Evolutionary conservation across 768 basidiomycete genomes (phyloP).

Genomic region (Pulveroboletus sp.): DNA sequence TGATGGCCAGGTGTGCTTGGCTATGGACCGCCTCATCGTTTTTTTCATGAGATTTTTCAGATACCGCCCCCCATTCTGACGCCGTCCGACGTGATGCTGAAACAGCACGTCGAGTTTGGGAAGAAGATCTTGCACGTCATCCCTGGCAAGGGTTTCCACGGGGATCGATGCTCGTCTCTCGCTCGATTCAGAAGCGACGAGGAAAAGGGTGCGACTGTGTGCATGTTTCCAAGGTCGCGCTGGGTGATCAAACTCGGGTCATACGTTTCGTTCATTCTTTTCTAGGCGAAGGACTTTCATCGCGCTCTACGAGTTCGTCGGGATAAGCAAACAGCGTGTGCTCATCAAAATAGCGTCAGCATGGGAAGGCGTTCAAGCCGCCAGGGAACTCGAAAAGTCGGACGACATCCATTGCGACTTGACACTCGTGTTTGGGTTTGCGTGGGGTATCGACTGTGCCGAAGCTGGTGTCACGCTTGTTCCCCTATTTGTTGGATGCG

Average conservation of each 20-base stretch:
- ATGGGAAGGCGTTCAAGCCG: constrained; percentile 98
- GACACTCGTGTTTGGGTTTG: constrained; percentile 95
- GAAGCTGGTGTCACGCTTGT: constrained; percentile 95
- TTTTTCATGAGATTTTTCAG: background rate
- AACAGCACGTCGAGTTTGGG: constrained; percentile 90
- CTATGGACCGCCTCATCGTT: constrained; percentile 80
- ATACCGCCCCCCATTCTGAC: too few relatives aligned
- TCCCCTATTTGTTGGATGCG: constrained; percentile 95
- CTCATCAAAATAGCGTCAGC: constrained; percentile 98
- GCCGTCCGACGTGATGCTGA: background rate
- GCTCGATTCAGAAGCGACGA: constrained; percentile 86
- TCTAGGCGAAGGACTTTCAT: constrained; percentile 76
- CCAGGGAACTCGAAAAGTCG: constrained; percentile 83
- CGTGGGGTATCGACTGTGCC: constrained; percentile 94
- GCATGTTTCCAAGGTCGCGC: background rate
- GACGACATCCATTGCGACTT: constrained; percentile 96
- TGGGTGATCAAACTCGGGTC: too few relatives aligned
- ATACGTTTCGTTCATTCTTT: background rate
- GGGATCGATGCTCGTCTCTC: constrained; percentile 96
- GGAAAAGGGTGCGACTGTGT: constrained; percentile 56
- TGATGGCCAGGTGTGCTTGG: constrained; percentile 68
- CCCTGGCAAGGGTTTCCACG: constrained; percentile 94
- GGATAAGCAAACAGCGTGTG: constrained; percentile 84
- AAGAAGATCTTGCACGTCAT: constrained; percentile 89
- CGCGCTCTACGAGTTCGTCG: constrained; percentile 83